These are phyloP conservation scores for Plenodomus lindquistii DNA, from an alignment of 2,329 filamentous ascomycete genomes.

Conservation along the genomic window DNA sequence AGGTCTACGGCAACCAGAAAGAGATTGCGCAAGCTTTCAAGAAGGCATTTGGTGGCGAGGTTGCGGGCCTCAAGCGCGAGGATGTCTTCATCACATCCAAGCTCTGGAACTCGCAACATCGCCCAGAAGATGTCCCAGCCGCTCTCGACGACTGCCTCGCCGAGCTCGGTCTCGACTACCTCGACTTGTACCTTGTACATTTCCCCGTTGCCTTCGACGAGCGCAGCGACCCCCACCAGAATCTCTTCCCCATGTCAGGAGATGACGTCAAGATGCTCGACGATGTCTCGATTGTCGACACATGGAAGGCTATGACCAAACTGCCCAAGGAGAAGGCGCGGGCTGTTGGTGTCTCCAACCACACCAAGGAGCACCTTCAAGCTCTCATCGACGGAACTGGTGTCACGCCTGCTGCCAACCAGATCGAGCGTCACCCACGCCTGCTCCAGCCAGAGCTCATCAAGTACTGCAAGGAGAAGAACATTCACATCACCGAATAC, in stretches of 20 bases:
- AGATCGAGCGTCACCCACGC: conserved; percentile 37
- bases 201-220: conserved; percentile 62
- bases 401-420: conserved; percentile 33
- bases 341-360: conserved; percentile 36
- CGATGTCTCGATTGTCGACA: conserved; percentile 62
- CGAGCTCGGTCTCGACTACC: conserved; percentile 83
- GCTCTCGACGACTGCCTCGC: conserved; percentile 73
- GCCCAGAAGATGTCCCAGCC: conserved; percentile 64
- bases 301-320: conserved; percentile 46
- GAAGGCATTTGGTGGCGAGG: conserved; percentile 43
- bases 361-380: conserved; percentile 50
- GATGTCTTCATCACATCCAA: conserved; percentile 64
- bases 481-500: conserved; percentile 38
- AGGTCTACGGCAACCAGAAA: conserved; percentile 39
- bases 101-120: conserved; percentile 90
- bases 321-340: conserved; percentile 41
- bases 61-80: conserved; percentile 54
- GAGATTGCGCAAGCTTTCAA: conserved; percentile 33
- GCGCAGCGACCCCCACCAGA: conserved; percentile 44
- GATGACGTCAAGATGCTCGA: conserved; percentile 29
- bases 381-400: conserved; percentile 54
- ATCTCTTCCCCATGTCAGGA: conserved; percentile 29
- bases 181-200: conserved; percentile 83
- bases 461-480: conserved; percentile 34
- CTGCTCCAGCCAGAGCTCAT: conserved; percentile 34